Conservation (phyloP, 2,329 filamentous ascomycete species). For the Harringtonia aguacate region DNA sequence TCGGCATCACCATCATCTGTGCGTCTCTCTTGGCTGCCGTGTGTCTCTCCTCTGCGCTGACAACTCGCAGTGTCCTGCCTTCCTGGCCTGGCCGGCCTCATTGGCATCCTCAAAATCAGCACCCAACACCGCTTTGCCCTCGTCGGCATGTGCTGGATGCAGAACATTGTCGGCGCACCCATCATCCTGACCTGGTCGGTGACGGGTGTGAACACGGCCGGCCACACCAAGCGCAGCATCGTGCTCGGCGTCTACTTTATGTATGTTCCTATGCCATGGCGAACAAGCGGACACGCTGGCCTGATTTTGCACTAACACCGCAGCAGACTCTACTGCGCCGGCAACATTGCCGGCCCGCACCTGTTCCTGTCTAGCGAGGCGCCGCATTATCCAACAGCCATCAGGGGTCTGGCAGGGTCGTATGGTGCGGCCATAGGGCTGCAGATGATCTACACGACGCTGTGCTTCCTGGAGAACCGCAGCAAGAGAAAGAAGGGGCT, state of each 20-base stretch:
- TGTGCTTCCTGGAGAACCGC: slow-evolving; percentile 8
- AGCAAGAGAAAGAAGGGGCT: slow-evolving; percentile 6
- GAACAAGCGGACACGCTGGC: no score
- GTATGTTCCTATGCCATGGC: no score
- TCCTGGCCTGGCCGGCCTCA: slow-evolving; percentile 29
- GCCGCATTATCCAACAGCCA: slow-evolving; percentile 10
- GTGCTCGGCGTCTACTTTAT: slow-evolving; percentile 35
- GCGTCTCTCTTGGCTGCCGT: neutral
- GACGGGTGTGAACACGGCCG: slow-evolving; percentile 32
- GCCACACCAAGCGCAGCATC: slow-evolving; percentile 39
- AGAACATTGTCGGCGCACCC: slow-evolving; percentile 36
- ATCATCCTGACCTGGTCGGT: slow-evolving; percentile 42
- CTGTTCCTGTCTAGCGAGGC: slow-evolving; percentile 9
- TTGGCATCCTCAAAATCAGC: slow-evolving; percentile 36
- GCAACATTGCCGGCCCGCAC: slow-evolving; percentile 11
- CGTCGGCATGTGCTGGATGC: slow-evolving; percentile 41
- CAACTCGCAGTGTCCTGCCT: slow-evolving; percentile 6
- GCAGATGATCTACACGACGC: slow-evolving; percentile 8
- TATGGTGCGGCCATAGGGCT: slow-evolving; percentile 10
- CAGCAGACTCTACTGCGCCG: slow-evolving; percentile 4
- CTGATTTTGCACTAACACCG: no score
- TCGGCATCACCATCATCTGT: slow-evolving; percentile 12
- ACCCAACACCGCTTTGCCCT: slow-evolving; percentile 34
- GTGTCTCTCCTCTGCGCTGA: neutral
- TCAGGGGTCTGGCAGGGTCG: slow-evolving; percentile 9